These are phyloP conservation scores for Gastrolobium bilobum DNA, from an alignment of 306 rosid genomes.

Conservation along the genomic window DNA sequence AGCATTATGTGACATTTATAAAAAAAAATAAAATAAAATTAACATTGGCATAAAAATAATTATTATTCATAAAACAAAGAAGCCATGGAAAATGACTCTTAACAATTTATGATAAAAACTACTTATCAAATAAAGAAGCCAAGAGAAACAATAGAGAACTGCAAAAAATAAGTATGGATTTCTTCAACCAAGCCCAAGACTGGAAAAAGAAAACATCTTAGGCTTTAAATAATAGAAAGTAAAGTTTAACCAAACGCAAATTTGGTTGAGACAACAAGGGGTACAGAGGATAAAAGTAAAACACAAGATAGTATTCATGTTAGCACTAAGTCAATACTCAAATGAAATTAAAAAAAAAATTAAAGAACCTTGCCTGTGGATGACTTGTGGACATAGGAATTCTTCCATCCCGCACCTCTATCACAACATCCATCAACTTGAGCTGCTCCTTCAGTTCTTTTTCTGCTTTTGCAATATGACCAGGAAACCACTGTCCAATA, in stretches of 20 bases:
- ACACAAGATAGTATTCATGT: background rate
- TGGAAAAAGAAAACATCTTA: background rate
- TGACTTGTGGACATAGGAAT: constrained; percentile 93
- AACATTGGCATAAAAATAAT: background rate
- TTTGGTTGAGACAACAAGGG: background rate
- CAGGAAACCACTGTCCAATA: constrained; percentile 94
- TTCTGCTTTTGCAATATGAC: constrained; percentile 97
- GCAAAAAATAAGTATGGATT: constrained; percentile 20
- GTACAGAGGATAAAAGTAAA: background rate
- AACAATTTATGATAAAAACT: constrained; percentile 11
- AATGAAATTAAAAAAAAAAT: no score
- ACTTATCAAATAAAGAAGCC: constrained; percentile 36
- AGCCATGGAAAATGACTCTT: background rate
- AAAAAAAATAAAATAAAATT: background rate
- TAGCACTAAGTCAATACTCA: background rate
- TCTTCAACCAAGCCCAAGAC: constrained; percentile 27
- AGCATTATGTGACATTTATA: constrained; percentile 4
- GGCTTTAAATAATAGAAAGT: background rate
- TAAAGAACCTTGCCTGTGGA: constrained; percentile 71
- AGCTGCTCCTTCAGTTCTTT: constrained; percentile 89
- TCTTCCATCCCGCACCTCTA: constrained; percentile 92
- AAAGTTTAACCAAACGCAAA: background rate
- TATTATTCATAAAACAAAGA: constrained; percentile 13
- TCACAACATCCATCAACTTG: constrained; percentile 93
- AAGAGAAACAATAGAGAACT: constrained; percentile 24